phyloP scores from a whole-genome alignment of 345 rosid genomes.

The Eucalyptus polybractea region DNA sequence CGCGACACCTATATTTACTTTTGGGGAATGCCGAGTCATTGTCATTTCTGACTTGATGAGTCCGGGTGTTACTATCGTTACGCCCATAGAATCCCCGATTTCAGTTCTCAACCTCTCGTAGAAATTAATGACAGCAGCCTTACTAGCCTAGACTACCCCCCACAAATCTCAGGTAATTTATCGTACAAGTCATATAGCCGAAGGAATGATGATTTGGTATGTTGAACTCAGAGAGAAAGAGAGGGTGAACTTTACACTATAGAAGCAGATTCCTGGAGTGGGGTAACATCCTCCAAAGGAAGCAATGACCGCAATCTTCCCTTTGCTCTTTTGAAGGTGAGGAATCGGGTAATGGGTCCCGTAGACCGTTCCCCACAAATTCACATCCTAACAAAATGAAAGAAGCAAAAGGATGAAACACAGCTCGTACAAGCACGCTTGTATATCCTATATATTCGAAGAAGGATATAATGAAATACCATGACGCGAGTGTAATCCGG shows the following conservation, averaged over 20 bases:
- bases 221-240: not conserved
- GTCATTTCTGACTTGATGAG: not conserved
- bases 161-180: not conserved
- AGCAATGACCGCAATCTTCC: not conserved
- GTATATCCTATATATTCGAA: not conserved
- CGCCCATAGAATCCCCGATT: not conserved
- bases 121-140: not conserved
- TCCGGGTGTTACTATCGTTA: not conserved
- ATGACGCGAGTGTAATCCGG: not conserved
- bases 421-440: not conserved
- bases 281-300: not conserved
- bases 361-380: not conserved
- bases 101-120: not conserved
- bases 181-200: not conserved
- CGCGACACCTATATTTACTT: not conserved
- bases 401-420: not conserved
- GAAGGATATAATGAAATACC: not conserved
- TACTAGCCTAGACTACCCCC: not conserved
- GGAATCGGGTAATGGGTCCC: not conserved
- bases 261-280: not conserved
- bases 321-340: not conserved
- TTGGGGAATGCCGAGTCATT: not conserved
- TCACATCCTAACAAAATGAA: not conserved
- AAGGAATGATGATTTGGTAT: not conserved
- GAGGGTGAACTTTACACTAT: not conserved